Base-by-base conservation (phyloP, 257 asterid genomes). In the Cruciata laevipes region DNA sequence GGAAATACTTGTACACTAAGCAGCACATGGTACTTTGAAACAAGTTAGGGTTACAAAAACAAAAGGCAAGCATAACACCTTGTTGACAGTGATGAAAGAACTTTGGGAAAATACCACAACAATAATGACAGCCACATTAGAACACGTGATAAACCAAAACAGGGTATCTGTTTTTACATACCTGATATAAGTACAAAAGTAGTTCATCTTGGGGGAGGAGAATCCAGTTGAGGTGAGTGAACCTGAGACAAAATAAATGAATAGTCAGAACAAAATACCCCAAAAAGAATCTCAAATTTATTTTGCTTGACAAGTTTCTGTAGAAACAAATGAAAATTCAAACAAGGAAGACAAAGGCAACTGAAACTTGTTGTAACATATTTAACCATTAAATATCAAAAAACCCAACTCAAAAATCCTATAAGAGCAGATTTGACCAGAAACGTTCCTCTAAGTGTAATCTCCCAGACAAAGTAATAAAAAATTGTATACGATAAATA, bases 141-240 rank as follows among this genome's bases (percentile, higher is more conserved):
- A 23, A 66, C 6, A 17, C 21, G 24, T 51, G 63, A 30, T 47
- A 51, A 20, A 21, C 24, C 33, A 21, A 31, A 5, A 20, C 25
- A 25, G 51, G 25, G 24, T 6, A 47, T 49, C 17, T 16, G n/a
- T 38, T 47, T 64, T 78, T 69, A 57, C 83, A 71, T 74, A 91
- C 98, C 83, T 88, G 96, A 81, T 89, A 91, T 63, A 91, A 83
- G 76, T 89, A 91, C 52, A 91, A 91, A 76, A 89, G 87, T 63
- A 89, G 65, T 71, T 95, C 96, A 87, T 80, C 95, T 84, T 49
- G 95, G 98, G 21, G 96, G 96, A 56, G 98, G 85, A 69, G 95
- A 80, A 75, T 91, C 90, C 86, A 91, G 52, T 31, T 76, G 90
- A 66, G 98, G 98, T 63, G 98, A 91, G 78, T 89, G 85, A 66